Evolutionary conservation across 2,329 filamentous ascomycete genomes (phyloP).

Genomic region (Sporothrix phasma): DNA sequence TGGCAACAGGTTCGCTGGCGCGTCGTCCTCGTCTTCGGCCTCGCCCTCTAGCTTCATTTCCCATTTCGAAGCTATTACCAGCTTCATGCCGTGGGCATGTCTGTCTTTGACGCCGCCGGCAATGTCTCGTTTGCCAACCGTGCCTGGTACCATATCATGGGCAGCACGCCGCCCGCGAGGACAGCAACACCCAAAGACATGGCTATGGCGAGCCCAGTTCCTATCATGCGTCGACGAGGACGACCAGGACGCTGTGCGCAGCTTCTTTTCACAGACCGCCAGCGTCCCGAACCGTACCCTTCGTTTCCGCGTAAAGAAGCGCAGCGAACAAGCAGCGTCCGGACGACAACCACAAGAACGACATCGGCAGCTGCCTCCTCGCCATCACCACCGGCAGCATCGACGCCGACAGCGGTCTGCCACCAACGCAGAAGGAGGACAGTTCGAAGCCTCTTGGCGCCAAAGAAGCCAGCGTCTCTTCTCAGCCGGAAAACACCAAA

Average conservation of each 20-base stretch:
- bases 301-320: conserved; percentile 36
- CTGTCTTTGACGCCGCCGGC: conserved; percentile 55
- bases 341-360: conserved; percentile 5
- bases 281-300: conserved; percentile 33
- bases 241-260: conserved; percentile 32
- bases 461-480: conserved; percentile 26
- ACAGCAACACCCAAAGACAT: conserved; percentile 11
- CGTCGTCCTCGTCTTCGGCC: background rate
- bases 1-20: background rate
- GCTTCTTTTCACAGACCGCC: conserved; percentile 33
- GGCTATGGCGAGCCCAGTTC: conserved; percentile 23
- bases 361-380: background rate
- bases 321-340: conserved; percentile 22
- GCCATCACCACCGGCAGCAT: background rate
- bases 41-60: conserved; percentile 32
- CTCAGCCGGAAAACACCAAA: conserved; percentile 8
- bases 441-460: conserved; percentile 24
- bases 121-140: conserved; percentile 63
- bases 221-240: conserved; percentile 38
- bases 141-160: conserved; percentile 48
- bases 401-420: background rate
- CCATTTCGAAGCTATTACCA: conserved; percentile 59
- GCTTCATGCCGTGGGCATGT: conserved; percentile 68
- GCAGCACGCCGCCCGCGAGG: conserved; percentile 25
- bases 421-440: background rate